A percentile compares a stretch with the other conserved stretches of the same genome.
Evolutionary conservation across 495 filamentous ascomycete species (phyloP).

Genomic region (Penicillium cataractarum): DNA sequence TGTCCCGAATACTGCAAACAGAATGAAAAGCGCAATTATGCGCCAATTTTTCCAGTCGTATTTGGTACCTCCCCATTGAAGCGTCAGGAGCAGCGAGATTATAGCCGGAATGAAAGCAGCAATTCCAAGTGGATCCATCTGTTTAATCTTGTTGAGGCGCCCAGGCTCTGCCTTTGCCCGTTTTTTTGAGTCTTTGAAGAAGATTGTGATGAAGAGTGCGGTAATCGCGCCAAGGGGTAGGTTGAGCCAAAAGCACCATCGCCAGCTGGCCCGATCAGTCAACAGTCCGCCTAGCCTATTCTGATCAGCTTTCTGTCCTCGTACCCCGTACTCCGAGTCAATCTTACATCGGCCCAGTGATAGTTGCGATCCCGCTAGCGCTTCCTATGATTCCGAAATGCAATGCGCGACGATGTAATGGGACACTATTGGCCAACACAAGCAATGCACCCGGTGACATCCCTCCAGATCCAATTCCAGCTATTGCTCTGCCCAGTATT

Average conservation of each 20-base stretch:
- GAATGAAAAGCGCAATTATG: constrained; percentile 69
- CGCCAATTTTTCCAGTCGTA: constrained; percentile 67
- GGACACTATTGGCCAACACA: constrained; percentile 78
- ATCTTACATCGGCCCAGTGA: constrained; percentile 69
- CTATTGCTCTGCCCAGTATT: constrained; percentile 83
- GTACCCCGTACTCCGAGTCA: background rate
- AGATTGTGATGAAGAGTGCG: constrained; percentile 58
- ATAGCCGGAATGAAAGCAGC: constrained; percentile 70
- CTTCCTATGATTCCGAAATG: constrained; percentile 76
- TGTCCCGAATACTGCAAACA: constrained; percentile 64
- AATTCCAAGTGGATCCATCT: constrained; percentile 71
- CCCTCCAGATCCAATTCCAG: constrained; percentile 79
- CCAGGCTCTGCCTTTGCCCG: constrained; percentile 41
- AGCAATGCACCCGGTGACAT: constrained; percentile 81
- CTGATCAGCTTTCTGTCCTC: background rate
- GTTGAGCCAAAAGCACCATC: constrained; percentile 69
- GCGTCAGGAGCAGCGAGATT: constrained; percentile 70
- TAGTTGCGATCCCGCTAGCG: constrained; percentile 78
- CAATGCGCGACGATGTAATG: constrained; percentile 68
- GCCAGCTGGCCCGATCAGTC: constrained; percentile 61
- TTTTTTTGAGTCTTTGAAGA: constrained; percentile 58
- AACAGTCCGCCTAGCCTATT: constrained; percentile 54
- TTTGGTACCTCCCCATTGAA: constrained; percentile 82
- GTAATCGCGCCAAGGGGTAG: constrained; percentile 70
- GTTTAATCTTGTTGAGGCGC: constrained; percentile 48